phyloP scores from a whole-genome alignment of 352 stramenopile genomes.

The Phytophthora pisi region DNA sequence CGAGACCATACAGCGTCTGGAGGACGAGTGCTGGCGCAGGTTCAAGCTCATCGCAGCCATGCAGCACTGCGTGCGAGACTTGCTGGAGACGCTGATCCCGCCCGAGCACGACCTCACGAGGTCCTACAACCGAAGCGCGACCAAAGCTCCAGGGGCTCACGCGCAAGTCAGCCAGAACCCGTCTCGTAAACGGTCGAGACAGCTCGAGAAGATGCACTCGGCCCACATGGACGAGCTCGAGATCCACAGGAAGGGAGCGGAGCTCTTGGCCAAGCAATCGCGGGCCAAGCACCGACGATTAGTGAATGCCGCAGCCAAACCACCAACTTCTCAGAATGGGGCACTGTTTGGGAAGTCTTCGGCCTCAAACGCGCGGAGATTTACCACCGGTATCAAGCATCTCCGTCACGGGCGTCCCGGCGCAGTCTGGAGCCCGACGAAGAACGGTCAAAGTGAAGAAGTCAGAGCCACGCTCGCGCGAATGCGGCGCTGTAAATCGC shows the following conservation, averaged over 20 bases:
- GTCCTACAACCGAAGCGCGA: not conserved
- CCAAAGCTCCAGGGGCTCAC: not conserved
- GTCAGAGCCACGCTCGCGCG: not conserved
- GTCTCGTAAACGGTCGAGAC: not conserved
- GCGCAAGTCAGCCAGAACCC: not conserved
- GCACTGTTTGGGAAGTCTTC: not conserved
- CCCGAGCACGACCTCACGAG: not conserved
- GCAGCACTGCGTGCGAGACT: not conserved
- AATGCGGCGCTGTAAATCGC: not conserved
- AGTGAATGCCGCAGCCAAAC: not conserved
- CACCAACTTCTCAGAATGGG: not conserved
- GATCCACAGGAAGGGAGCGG: not conserved
- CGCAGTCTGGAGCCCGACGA: not conserved
- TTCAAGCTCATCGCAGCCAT: not conserved
- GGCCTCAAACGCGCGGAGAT: not conserved
- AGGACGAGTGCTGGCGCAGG: not conserved
- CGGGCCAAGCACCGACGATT: not conserved
- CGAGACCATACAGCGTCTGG: not conserved
- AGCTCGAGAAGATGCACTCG: not conserved
- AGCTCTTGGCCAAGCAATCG: not conserved
- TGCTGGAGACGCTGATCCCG: not conserved
- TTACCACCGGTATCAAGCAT: not conserved
- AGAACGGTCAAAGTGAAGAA: not conserved
- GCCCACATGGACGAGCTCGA: slow-evolving; percentile 1
- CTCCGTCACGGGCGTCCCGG: not conserved